These are phyloP conservation scores for Aspergillus udagawae DNA, from an alignment of 2,329 filamentous ascomycete genomes.

Conservation along the genomic window DNA sequence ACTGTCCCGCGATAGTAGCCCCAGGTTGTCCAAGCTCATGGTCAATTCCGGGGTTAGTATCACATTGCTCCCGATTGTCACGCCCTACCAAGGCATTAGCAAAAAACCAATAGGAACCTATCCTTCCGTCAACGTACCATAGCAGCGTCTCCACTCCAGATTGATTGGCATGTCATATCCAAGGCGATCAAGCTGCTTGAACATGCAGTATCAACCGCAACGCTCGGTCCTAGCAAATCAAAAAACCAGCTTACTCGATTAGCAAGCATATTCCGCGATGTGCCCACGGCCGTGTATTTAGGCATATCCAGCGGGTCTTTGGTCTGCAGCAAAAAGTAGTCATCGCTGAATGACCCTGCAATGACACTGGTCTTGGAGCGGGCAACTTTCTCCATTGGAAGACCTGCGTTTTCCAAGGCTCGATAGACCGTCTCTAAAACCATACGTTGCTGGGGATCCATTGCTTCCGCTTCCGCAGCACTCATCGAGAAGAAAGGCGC, in stretches of 20 bases:
- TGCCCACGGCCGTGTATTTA: slow-evolving; percentile 23
- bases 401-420: slow-evolving; percentile 25
- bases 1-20: slow-evolving; percentile 8
- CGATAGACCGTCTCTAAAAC: slow-evolving; percentile 27
- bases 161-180: slow-evolving; percentile 16
- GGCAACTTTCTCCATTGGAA: slow-evolving; percentile 21
- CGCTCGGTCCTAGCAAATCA: slow-evolving; percentile 26
- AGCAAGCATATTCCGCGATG: slow-evolving; percentile 23
- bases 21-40: slow-evolving; percentile 8
- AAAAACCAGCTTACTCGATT: slow-evolving; percentile 28
- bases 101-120: background rate
- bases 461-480: slow-evolving; percentile 20
- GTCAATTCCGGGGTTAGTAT: slow-evolving; percentile 13
- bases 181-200: slow-evolving; percentile 24
- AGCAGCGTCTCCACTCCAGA: slow-evolving; percentile 17
- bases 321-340: slow-evolving; percentile 24
- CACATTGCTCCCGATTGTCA: slow-evolving; percentile 14
- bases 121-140: slow-evolving; percentile 11
- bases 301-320: slow-evolving; percentile 16
- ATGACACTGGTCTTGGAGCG: slow-evolving; percentile 33
- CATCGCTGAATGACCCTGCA: slow-evolving; percentile 25
- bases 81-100: background rate
- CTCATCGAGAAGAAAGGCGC: slow-evolving; percentile 28
- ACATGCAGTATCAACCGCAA: slow-evolving; percentile 26
- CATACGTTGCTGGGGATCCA: slow-evolving; percentile 32